These are phyloP conservation scores for Fusarium sp. DNA, from an alignment of 2,329 filamentous ascomycete species.

Conservation along the genomic window DNA sequence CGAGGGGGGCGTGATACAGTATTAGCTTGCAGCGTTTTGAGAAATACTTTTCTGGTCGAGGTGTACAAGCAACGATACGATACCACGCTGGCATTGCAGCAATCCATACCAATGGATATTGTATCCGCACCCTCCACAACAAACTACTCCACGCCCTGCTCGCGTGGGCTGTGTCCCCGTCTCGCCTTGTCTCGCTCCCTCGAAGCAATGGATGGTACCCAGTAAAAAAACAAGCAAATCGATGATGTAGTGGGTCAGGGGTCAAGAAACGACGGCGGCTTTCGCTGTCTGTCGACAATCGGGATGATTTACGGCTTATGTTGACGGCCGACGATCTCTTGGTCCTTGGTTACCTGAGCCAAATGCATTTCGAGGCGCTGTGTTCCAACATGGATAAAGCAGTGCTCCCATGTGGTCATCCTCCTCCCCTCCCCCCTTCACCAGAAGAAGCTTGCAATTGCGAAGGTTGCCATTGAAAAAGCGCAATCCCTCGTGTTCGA, in stretches of 20 bases:
- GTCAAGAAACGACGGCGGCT: conserved; percentile 35
- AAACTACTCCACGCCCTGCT: conserved; percentile 2
- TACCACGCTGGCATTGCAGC: not conserved
- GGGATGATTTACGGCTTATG: conserved; percentile 24
- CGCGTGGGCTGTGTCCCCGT: conserved; percentile 11
- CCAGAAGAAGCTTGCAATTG: conserved; percentile 10
- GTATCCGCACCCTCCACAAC: conserved; percentile 5
- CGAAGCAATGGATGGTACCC: not conserved
- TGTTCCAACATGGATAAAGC: not conserved
- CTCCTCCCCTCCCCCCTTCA: not conserved
- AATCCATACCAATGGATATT: not conserved
- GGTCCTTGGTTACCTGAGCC: not conserved
- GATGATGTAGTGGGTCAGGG: conserved; percentile 43
- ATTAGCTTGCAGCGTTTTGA: not conserved
- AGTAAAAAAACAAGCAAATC: conserved; percentile 14
- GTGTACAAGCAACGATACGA: not conserved
- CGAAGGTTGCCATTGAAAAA: conserved; percentile 9
- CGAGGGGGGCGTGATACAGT: conserved; percentile 17
- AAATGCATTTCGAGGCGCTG: conserved; percentile 21
- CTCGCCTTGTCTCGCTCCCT: not conserved
- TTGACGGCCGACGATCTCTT: conserved; percentile 5
- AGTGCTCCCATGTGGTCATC: not conserved
- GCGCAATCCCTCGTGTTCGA: conserved; percentile 1
- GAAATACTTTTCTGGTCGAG: not conserved
- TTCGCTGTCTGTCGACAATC: conserved; percentile 24